phyloP scores from a whole-genome alignment of 176 grass and related monocot species.

The Saccharum spontaneum region DNA sequence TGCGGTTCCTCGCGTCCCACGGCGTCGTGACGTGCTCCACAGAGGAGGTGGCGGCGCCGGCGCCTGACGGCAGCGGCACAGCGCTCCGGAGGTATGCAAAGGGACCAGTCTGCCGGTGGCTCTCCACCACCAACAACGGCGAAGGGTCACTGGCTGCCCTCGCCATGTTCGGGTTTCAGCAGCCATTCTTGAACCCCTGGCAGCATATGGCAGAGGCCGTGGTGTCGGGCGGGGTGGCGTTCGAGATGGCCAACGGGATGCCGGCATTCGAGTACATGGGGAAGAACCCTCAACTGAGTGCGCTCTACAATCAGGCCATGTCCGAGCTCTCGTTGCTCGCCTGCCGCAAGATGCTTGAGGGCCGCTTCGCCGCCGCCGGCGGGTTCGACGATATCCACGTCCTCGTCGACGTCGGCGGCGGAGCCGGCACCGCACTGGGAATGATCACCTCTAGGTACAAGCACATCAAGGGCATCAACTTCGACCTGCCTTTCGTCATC shows the following conservation, averaged over 20 bases:
- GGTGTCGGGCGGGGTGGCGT: not conserved
- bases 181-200: not conserved
- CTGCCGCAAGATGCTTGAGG: not conserved
- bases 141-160: not conserved
- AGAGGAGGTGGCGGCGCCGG: not conserved
- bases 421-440: not conserved
- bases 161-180: not conserved
- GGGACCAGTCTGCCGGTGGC: not conserved
- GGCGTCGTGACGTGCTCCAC: not conserved
- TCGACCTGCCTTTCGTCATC: not conserved
- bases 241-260: not conserved
- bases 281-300: not conserved
- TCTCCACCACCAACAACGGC: not conserved
- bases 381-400: not conserved
- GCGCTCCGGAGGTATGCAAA: not conserved
- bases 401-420: not conserved
- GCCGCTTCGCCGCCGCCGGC: too few species aligned
- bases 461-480: constrained; percentile 4
- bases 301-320: not conserved
- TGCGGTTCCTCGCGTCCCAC: not conserved
- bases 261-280: not conserved
- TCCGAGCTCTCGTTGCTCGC: not conserved
- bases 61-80: too few species aligned
- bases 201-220: not conserved
- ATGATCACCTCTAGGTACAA: not conserved